Conservation (phyloP, 2,329 filamentous ascomycete species). For the Fusarium circinatum region DNA sequence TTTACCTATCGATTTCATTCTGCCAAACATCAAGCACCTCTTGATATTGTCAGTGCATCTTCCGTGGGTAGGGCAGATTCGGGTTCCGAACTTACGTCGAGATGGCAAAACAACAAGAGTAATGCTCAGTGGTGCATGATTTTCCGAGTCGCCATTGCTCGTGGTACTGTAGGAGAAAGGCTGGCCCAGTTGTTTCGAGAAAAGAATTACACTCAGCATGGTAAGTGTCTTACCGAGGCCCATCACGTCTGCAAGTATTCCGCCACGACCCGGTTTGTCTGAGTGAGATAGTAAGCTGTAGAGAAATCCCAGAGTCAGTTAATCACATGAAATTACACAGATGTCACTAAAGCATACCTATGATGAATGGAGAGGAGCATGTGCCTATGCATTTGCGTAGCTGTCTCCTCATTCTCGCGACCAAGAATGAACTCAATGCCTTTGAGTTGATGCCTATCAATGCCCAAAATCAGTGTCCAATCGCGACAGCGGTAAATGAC, state of each 20-base stretch:
- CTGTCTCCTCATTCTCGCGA: accelerated
- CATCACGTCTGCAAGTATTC: constrained; percentile 4
- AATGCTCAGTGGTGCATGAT: accelerated
- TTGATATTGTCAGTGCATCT: background rate
- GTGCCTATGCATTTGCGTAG: too few species aligned
- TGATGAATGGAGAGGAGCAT: too few species aligned
- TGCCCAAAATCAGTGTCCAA: too few species aligned
- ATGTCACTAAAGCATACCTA: too few species aligned
- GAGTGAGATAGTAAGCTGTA: background rate
- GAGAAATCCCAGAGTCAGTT: too few species aligned
- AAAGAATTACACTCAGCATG: background rate
- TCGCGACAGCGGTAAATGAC: too few species aligned
- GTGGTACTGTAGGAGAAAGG: accelerated
- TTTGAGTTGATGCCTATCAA: background rate
- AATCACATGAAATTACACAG: too few species aligned
- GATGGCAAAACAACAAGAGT: background rate
- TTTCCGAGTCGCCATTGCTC: too few species aligned
- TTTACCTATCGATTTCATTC: background rate
- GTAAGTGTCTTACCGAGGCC: background rate
- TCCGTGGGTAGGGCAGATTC: accelerated
- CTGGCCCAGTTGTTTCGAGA: accelerated
- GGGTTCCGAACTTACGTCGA: background rate
- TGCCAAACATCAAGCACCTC: constrained; percentile 12
- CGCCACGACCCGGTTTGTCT: background rate
- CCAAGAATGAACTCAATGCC: background rate